Evolutionary conservation across 106 monocot species (phyloP), one percentile per base, ranked within the genome.

Genomic region (Narthecium ossifragum): DNA sequence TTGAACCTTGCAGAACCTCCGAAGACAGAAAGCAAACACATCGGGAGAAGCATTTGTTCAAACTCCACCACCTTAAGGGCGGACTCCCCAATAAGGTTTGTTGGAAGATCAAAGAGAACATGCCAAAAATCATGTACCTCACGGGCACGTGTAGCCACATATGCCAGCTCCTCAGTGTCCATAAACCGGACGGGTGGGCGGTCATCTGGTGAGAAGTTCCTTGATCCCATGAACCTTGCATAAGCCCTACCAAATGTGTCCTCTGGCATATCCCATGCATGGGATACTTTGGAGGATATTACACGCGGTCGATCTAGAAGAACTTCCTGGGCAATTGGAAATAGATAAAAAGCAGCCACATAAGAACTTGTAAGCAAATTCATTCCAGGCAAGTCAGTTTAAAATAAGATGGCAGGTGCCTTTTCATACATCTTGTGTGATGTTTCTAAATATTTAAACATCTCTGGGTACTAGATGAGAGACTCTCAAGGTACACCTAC

Each of bases 101-200:
- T 93, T 1, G 88, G 88, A 27, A 93, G 85, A 60, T 69, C 72
- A 40, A 93, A 93, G 11, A 93, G 68, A 1, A 85, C 88, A 34
- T 93, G 93, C 82, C 93, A 93, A 34, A 88, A 93, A 48, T 93
- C 93, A 32, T 93, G 93, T 33, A 93, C 93, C 53, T 93, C 93
- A 12, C 93, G 93, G 12, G 93, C 88, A 29, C 93, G 81, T n/a
- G 72, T 82, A 0, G 93, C 88, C 11, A 88, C 79, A 57, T 80
- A 93, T 5, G 88, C 85, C 2, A 93, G 68, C 29, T 93, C 93
- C 27, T 93, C 88, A 0, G 88, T 75, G n/a, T 88, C 88, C 88
- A 93, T 88, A 60, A 93, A 93, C 39, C 93, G 64, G 20, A 93
- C 93, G 18, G 93, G 79, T 18, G 93, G 93, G 40, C 93, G 81